phyloP scores from a whole-genome alignment of 768 basidiomycete genomes.

The Termitomyces sp. region DNA sequence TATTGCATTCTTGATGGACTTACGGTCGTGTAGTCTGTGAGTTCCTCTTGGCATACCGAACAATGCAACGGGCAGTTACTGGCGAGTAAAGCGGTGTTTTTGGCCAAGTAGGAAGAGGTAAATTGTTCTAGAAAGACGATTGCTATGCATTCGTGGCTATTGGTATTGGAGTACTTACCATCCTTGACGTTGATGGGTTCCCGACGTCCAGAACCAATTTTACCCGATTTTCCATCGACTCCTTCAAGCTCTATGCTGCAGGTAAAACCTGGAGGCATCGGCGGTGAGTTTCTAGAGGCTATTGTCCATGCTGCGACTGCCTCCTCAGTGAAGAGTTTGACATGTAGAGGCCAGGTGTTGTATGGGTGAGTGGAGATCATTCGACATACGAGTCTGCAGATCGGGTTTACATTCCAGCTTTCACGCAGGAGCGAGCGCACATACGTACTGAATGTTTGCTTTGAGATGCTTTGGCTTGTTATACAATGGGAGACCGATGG shows the following conservation, averaged over 20 bases:
- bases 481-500: slow-evolving; percentile 34
- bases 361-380: slow-evolving; percentile 69
- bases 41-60: slow-evolving; percentile 37
- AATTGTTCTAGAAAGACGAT: slow-evolving; percentile 33
- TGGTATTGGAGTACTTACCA: slow-evolving; percentile 27
- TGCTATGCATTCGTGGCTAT: neutral
- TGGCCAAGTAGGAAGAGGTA: slow-evolving; percentile 41
- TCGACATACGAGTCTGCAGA: slow-evolving; percentile 45
- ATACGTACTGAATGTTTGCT: slow-evolving; percentile 41
- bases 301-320: slow-evolving; percentile 50
- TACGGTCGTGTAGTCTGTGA: slow-evolving; percentile 38
- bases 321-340: slow-evolving; percentile 67
- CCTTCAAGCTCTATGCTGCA: slow-evolving; percentile 56
- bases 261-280: slow-evolving; percentile 49
- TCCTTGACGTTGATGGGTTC: slow-evolving; percentile 56
- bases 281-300: slow-evolving; percentile 18
- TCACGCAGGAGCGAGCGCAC: neutral
- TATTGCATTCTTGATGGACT: slow-evolving; percentile 9
- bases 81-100: slow-evolving; percentile 37
- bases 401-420: neutral
- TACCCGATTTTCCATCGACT: slow-evolving; percentile 59
- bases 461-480: slow-evolving; percentile 29
- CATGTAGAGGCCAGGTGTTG: slow-evolving; percentile 64
- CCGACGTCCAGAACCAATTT: slow-evolving; percentile 44
- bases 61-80: slow-evolving; percentile 31